Percentiles rank a stretch among this genome's conserved stretches.
phyloP scores from a whole-genome alignment of 2,329 filamentous ascomycete genomes.

The Colletotrichum truncatum region DNA sequence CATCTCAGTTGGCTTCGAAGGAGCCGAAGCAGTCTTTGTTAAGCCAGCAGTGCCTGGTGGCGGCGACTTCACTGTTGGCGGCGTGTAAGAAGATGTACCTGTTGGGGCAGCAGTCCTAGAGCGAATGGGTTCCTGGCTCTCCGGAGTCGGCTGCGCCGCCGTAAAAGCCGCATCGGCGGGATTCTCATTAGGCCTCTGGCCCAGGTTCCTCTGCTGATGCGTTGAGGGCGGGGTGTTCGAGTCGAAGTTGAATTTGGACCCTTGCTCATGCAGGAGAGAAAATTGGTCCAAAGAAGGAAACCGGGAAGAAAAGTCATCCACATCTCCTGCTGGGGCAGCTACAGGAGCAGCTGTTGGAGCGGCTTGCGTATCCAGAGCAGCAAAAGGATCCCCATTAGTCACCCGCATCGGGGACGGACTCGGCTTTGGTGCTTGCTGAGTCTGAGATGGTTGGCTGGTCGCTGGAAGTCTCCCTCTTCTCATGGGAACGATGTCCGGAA shows the following conservation, averaged over 20 bases:
- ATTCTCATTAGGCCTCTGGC: conserved; percentile 76
- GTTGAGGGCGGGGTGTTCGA: conserved; percentile 56
- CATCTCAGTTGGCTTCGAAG: conserved; percentile 55
- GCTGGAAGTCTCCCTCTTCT: conserved; percentile 78
- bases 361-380: conserved; percentile 80
- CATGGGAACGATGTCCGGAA: conserved; percentile 95
- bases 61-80: conserved; percentile 31
- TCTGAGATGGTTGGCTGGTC: conserved; percentile 43
- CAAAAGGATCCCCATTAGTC: conserved; percentile 84
- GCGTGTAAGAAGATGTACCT: conserved; percentile 39
- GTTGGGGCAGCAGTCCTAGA: conserved; percentile 33
- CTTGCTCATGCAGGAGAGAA: conserved; percentile 85
- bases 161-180: conserved; percentile 88
- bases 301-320: conserved; percentile 83
- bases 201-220: conserved; percentile 64
- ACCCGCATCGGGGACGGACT: conserved; percentile 76
- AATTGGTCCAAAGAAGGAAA: conserved; percentile 97
- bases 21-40: conserved; percentile 45
- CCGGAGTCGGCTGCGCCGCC: conserved; percentile 7
- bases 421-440: conserved; percentile 61
- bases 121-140: conserved; percentile 12
- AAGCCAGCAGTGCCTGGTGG: conserved; percentile 37
- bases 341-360: conserved; percentile 53
- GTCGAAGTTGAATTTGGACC: conserved; percentile 86
- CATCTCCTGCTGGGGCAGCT: conserved; percentile 46